phyloP scores from a whole-genome alignment of 2,329 filamentous ascomycete genomes.

The Chaetomium globosum region DNA sequence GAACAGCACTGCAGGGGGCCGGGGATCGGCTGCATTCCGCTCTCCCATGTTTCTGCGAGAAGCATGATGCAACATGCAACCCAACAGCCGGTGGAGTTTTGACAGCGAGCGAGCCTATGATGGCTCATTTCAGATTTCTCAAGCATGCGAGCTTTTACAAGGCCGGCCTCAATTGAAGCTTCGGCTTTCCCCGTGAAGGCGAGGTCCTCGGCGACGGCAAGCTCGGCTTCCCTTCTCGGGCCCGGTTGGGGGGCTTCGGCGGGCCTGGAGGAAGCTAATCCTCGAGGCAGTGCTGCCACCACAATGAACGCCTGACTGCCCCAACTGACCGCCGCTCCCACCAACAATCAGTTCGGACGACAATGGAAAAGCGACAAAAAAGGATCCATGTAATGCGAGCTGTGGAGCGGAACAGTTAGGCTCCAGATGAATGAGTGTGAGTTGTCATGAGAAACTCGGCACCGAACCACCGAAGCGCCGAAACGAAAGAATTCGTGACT shows the following conservation, averaged over 20 bases:
- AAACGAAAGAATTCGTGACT: slow-evolving; percentile 7
- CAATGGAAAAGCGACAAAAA: slow-evolving; percentile 11
- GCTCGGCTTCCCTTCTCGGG: slow-evolving; percentile 3
- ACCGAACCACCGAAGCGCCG: slow-evolving; percentile 1
- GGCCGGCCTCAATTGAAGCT: neutral
- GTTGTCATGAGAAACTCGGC: neutral
- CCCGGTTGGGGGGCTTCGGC: neutral
- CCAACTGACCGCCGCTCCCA: neutral
- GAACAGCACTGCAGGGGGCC: slow-evolving; percentile 7
- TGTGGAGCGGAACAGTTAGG: slow-evolving; percentile 7
- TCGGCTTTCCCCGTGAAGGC: neutral
- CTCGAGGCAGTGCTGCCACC: slow-evolving; percentile 23
- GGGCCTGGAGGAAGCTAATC: slow-evolving; percentile 12
- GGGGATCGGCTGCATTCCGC: slow-evolving; percentile 13
- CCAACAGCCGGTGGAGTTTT: slow-evolving; percentile 1
- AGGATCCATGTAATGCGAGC: slow-evolving; percentile 7
- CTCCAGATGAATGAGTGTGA: neutral
- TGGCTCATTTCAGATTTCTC: neutral
- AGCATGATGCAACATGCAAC: slow-evolving; percentile 1
- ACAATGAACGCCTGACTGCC: slow-evolving; percentile 6
- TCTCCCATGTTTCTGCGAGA: neutral
- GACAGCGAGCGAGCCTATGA: neutral
- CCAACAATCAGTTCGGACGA: neutral
- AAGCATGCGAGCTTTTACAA: neutral
- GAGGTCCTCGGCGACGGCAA: slow-evolving; percentile 2